These are phyloP conservation scores for Suillus decipiens DNA, from an alignment of 768 basidiomycete species.

Conservation along the genomic window DNA sequence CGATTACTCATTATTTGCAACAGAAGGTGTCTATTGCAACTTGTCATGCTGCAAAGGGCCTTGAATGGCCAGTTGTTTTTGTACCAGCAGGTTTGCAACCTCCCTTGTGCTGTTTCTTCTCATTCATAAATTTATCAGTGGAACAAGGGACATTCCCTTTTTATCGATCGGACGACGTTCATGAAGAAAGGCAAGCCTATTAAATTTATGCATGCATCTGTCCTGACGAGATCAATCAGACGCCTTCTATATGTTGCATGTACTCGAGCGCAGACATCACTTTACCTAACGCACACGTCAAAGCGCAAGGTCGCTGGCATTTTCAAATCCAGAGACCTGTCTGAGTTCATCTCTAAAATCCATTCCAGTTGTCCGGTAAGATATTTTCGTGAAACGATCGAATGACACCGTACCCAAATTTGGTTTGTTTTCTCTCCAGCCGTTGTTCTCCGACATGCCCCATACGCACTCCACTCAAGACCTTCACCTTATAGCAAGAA, in stretches of 20 bases:
- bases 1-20: conserved; percentile 5
- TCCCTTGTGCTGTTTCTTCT: conserved; percentile 5
- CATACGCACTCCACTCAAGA: conserved; percentile 48
- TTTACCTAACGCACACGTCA: conserved; percentile 56
- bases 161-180: conserved; percentile 67
- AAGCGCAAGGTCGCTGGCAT: conserved; percentile 59
- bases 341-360: conserved; percentile 56
- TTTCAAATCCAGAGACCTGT: conserved; percentile 49
- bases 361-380: conserved; percentile 45
- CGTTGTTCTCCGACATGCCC: conserved; percentile 44
- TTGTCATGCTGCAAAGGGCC: conserved; percentile 87
- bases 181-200: conserved; percentile 72
- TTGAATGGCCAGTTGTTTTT: conserved; percentile 92
- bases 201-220: neutral
- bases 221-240: conserved; percentile 37
- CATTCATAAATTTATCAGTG: conserved; percentile 40
- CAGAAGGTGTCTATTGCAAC: conserved; percentile 86
- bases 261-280: conserved; percentile 75
- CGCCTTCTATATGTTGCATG: conserved; percentile 88
- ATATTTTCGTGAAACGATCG: conserved; percentile 20
- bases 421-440: conserved; percentile 14
- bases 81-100: conserved; percentile 59
- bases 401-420: neutral
- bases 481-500: conserved; percentile 50
- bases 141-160: conserved; percentile 79